Evolutionary conservation across 768 basidiomycete genomes (phyloP).

Genomic region (Lyophyllum shimeji): DNA sequence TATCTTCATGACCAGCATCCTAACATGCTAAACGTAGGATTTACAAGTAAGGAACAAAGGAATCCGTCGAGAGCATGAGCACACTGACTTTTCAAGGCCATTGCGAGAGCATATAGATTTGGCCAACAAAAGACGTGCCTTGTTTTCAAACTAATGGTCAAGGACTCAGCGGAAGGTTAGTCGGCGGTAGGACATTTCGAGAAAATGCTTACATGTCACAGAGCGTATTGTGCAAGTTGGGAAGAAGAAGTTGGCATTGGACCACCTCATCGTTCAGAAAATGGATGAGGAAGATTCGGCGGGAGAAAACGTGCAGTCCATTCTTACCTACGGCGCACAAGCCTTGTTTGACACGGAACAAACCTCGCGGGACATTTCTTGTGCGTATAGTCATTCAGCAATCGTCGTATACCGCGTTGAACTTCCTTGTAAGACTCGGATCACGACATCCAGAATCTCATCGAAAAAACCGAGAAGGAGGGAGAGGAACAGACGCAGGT

Average conservation of each 20-base stretch:
- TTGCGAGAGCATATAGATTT: conserved; percentile 91
- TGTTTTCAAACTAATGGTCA: conserved; percentile 96
- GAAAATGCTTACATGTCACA: conserved; percentile 28
- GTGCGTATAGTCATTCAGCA: conserved; percentile 36
- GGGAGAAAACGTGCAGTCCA: conserved; percentile 81
- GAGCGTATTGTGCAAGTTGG: conserved; percentile 90
- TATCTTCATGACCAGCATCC: background rate
- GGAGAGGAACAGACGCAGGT: conserved; percentile 51
- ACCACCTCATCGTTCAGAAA: conserved; percentile 94
- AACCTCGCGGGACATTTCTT: conserved; percentile 64
- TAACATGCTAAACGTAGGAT: conserved; percentile 47
- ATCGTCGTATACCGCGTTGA: background rate
- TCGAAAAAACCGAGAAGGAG: conserved; percentile 81
- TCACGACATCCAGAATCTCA: conserved; percentile 80
- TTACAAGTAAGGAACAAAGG: conserved; percentile 62
- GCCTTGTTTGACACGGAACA: conserved; percentile 74
- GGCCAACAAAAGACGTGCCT: conserved; percentile 94
- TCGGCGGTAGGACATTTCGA: background rate
- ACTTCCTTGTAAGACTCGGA: conserved; percentile 57
- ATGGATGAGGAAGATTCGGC: conserved; percentile 81
- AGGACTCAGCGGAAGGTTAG: conserved; percentile 86
- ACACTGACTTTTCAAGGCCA: conserved; percentile 59
- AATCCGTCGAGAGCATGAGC: background rate
- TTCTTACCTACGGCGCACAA: conserved; percentile 86
- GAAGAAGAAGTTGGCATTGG: conserved; percentile 93